phyloP scores from a whole-genome alignment of 2,329 filamentous ascomycete species.

The Pseudopithomyces chartarum region DNA sequence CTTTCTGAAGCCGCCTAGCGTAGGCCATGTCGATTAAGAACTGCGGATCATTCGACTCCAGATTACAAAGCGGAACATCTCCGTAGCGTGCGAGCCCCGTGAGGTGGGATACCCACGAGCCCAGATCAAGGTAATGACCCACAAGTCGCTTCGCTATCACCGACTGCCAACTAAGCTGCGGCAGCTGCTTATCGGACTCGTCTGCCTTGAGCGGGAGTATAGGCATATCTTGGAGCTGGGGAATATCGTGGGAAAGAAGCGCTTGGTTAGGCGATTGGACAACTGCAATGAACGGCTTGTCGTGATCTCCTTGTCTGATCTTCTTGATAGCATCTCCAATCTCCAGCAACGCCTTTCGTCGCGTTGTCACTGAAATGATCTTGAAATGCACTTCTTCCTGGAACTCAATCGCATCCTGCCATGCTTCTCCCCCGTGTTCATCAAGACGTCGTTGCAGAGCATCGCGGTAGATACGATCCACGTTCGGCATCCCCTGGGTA shows the following conservation, averaged over 20 bases:
- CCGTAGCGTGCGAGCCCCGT: slow-evolving; percentile 88
- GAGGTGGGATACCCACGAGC: slow-evolving; percentile 88
- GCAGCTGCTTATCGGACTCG: slow-evolving; percentile 81
- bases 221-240: slow-evolving; percentile 82
- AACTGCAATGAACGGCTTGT: slow-evolving; percentile 78
- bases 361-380: slow-evolving; percentile 84
- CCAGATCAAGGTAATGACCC: slow-evolving; percentile 89
- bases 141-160: slow-evolving; percentile 86
- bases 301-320: slow-evolving; percentile 78
- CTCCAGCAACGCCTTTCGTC: slow-evolving; percentile 86
- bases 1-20: slow-evolving; percentile 84
- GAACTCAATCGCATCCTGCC: slow-evolving; percentile 84
- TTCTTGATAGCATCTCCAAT: slow-evolving; percentile 88
- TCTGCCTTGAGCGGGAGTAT: slow-evolving; percentile 82
- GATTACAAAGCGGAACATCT: slow-evolving; percentile 91
- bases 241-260: slow-evolving; percentile 82
- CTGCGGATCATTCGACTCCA: slow-evolving; percentile 90
- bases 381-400: slow-evolving; percentile 86
- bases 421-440: slow-evolving; percentile 70
- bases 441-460: slow-evolving; percentile 68
- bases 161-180: slow-evolving; percentile 90
- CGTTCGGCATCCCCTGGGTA: slow-evolving; percentile 83
- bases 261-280: slow-evolving; percentile 87
- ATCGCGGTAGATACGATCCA: slow-evolving; percentile 86
- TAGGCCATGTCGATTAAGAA: slow-evolving; percentile 97